Evolutionary conservation across 129 eudicot species (phyloP).

Genomic region (Mikania micrantha): DNA sequence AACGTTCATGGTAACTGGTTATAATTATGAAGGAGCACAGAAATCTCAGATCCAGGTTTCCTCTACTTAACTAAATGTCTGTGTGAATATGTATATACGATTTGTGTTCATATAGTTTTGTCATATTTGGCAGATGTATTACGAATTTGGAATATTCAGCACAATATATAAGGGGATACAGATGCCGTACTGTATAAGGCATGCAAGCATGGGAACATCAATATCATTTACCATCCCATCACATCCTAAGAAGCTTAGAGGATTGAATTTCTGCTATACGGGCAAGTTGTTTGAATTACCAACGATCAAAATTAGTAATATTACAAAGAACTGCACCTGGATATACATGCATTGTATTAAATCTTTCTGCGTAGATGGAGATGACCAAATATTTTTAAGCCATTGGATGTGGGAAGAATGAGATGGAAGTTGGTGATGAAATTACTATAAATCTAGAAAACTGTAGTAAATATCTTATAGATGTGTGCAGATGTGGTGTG

Average conservation of each 20-base stretch:
- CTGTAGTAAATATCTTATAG: background rate
- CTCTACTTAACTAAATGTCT: background rate
- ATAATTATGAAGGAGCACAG: background rate
- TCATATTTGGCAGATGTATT: no score
- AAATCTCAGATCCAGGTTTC: conserved; percentile 6
- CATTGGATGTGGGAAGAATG: background rate
- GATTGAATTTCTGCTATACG: conserved; percentile 5
- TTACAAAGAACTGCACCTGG: conserved; percentile 12
- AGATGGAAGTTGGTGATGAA: background rate
- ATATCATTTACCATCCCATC: conserved; percentile 17
- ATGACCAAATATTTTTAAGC: background rate
- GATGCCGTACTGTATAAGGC: background rate
- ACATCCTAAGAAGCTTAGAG: background rate
- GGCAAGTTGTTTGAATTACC: background rate
- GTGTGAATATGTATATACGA: background rate
- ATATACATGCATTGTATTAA: background rate
- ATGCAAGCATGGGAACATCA: background rate
- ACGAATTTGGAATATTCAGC: no score
- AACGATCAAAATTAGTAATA: no score
- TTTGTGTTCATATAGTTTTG: background rate
- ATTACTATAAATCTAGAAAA: background rate
- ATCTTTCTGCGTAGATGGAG: background rate
- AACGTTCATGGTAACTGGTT: background rate
- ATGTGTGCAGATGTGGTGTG: background rate
- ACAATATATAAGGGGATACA: background rate